phyloP scores from a whole-genome alignment of 257 asterid genomes.

The Nyctanthes arbortristis region DNA sequence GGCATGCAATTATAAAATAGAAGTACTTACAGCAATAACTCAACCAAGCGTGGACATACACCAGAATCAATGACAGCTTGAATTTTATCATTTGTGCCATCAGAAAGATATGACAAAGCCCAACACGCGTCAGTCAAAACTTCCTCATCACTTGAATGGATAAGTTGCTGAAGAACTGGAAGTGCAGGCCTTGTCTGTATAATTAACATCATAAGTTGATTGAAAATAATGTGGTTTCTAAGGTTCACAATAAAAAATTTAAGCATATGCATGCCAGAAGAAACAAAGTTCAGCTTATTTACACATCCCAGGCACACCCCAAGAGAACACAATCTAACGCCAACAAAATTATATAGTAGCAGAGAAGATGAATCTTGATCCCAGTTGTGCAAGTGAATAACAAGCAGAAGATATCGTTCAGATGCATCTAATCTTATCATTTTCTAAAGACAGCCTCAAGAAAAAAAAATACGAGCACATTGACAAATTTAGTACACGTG shows the following conservation, averaged over 20 bases:
- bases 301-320: not conserved
- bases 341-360: not conserved
- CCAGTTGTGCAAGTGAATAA: not conserved
- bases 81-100: constrained; percentile 81
- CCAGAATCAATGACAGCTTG: constrained; percentile 93
- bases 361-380: not conserved
- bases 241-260: not conserved
- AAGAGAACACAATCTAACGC: not conserved
- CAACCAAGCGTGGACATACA: constrained; percentile 77
- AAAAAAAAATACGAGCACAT: not conserved
- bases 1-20: not conserved
- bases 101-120: constrained; percentile 92
- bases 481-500: not conserved
- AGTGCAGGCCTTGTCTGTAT: constrained; percentile 80
- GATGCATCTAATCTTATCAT: not conserved
- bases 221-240: not conserved
- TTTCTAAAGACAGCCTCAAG: no score
- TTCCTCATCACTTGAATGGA: constrained; percentile 82
- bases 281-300: not conserved
- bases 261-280: not conserved
- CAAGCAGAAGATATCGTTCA: not conserved
- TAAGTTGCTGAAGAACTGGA: constrained; percentile 70
- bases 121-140: constrained; percentile 89
- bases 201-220: constrained; percentile 19
- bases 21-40: constrained; percentile 64